phyloP scores from a whole-genome alignment of 768 basidiomycete species.

The Xerocomus spinulosus region DNA sequence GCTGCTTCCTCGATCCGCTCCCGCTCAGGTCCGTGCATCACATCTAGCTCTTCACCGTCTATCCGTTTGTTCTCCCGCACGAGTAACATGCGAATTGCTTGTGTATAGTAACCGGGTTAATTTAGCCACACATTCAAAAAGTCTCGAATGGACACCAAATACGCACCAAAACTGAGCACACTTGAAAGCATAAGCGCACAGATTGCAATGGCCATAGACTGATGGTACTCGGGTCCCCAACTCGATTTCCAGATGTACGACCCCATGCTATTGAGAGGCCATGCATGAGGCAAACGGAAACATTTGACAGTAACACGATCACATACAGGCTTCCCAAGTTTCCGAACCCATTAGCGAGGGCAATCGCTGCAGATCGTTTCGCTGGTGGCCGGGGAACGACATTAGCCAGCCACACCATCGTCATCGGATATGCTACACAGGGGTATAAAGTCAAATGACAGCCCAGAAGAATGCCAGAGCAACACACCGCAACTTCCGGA shows the following conservation, averaged over 20 bases:
- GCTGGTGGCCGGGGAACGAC: slow-evolving; percentile 57
- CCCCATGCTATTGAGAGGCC: slow-evolving; percentile 41
- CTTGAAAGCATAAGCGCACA: slow-evolving; percentile 32
- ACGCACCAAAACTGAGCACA: slow-evolving; percentile 34
- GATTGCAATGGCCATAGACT: slow-evolving; percentile 53
- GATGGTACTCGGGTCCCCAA: slow-evolving; percentile 61
- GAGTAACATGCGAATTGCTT: slow-evolving; percentile 42
- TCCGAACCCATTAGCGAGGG: slow-evolving; percentile 56
- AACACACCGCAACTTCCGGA: slow-evolving; percentile 43
- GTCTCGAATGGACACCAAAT: background rate
- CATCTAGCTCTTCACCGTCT: slow-evolving; percentile 44
- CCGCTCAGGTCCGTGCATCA: slow-evolving; percentile 42
- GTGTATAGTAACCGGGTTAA: background rate
- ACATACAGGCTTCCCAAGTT: slow-evolving; percentile 57
- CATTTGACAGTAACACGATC: background rate
- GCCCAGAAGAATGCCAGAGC: background rate
- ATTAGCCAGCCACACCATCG: slow-evolving; percentile 60
- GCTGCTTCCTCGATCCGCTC: slow-evolving; percentile 56
- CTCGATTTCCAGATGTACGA: slow-evolving; percentile 57
- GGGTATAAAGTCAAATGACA: background rate
- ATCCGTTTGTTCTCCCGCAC: slow-evolving; percentile 47
- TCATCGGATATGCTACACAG: slow-evolving; percentile 37
- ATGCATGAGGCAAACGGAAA: background rate
- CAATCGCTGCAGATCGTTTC: slow-evolving; percentile 51
- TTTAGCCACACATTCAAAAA: background rate